phyloP scores from a whole-genome alignment of 176 grass and related monocot species.

The Oryza glaberrima region DNA sequence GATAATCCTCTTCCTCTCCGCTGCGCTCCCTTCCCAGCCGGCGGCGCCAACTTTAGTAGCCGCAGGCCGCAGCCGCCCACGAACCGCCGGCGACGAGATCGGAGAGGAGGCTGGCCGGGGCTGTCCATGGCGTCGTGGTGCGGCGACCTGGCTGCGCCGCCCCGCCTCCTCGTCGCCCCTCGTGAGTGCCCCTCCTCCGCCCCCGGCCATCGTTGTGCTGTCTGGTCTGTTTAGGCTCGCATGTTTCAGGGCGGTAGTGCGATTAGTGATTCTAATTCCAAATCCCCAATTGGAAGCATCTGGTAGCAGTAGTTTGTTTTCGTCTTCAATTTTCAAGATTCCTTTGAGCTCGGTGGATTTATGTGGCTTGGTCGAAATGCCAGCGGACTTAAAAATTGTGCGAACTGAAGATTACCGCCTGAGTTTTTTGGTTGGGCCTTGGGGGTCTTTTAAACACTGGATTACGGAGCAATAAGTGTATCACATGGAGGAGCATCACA shows the following conservation, averaged over 20 bases:
- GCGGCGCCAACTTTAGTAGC: not conserved
- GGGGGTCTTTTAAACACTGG: not conserved
- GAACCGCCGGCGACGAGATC: not conserved
- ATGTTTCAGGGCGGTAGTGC: not conserved
- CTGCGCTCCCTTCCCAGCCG: too few species aligned
- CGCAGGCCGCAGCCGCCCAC: not conserved
- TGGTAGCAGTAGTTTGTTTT: not conserved
- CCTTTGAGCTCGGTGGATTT: not conserved
- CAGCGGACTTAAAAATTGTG: not conserved
- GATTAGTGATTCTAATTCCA: not conserved
- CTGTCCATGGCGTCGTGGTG: conserved; percentile 41
- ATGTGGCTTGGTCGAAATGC: not conserved
- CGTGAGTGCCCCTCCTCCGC: conserved; percentile 29
- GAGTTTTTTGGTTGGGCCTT: not conserved
- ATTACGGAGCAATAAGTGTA: not conserved
- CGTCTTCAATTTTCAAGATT: not conserved
- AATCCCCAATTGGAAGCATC: not conserved
- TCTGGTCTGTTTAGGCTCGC: not conserved
- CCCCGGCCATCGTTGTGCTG: not conserved
- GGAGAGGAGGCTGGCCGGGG: not conserved
- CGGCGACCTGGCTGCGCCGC: conserved; percentile 39
- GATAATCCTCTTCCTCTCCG: not conserved
- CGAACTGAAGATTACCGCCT: not conserved
- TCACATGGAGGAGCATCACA: not conserved
- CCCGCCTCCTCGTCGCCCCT: conserved; percentile 51